phyloP scores from a whole-genome alignment of 345 rosid genomes.

The Syzygium grande region DNA sequence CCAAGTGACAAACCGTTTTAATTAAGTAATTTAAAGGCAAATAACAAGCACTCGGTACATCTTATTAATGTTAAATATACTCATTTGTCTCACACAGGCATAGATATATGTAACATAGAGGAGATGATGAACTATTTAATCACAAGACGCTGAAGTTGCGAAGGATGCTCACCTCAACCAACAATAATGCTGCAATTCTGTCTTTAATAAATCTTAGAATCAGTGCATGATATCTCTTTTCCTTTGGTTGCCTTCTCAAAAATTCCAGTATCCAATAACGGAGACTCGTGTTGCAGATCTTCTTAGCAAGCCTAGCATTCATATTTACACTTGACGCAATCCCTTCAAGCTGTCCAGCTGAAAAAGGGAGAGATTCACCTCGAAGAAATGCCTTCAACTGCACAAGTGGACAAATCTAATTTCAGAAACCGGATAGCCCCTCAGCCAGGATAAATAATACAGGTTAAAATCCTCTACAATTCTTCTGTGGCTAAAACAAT shows the following conservation, averaged over 20 bases:
- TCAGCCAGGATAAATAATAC: not conserved
- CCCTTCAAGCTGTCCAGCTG: slow-evolving; percentile 88
- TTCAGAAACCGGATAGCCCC: not conserved
- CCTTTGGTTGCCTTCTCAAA: slow-evolving; percentile 70
- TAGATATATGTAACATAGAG: not conserved
- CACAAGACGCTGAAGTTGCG: not conserved
- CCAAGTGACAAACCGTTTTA: not conserved
- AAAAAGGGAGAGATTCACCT: slow-evolving; percentile 74
- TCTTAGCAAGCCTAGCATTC: slow-evolving; percentile 48
- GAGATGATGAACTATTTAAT: not conserved
- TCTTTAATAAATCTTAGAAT: slow-evolving; percentile 81
- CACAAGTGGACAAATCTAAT: not conserved
- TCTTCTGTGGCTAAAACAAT: not conserved
- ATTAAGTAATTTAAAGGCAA: not conserved
- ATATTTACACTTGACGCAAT: slow-evolving; percentile 64
- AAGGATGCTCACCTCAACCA: slow-evolving; percentile 57
- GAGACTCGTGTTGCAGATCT: slow-evolving; percentile 53
- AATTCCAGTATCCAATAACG: slow-evolving; percentile 89
- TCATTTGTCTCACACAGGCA: not conserved
- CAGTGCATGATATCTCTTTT: slow-evolving; percentile 60
- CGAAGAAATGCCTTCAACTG: slow-evolving; percentile 83
- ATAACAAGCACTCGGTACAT: not conserved
- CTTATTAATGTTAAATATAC: not conserved
- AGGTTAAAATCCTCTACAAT: not conserved
- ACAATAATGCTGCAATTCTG: slow-evolving; percentile 57